phyloP scores from a whole-genome alignment of 768 basidiomycete species.

The Podaxis mareebaensis region DNA sequence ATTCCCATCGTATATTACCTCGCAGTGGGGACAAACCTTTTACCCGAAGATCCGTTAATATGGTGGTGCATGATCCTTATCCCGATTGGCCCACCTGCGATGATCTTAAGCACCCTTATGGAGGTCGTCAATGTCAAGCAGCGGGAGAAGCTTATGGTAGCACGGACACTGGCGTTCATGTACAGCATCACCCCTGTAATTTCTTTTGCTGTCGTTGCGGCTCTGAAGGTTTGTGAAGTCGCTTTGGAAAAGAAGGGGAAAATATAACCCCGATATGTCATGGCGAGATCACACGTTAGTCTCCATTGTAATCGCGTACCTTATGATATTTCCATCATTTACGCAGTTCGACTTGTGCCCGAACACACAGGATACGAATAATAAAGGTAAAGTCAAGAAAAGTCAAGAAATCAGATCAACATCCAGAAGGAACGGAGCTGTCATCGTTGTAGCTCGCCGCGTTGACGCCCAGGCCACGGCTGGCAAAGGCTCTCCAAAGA shows the following conservation, averaged over 20 bases:
- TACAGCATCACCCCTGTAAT: slow-evolving; percentile 3
- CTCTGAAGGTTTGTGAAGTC: background rate
- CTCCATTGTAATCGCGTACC: background rate
- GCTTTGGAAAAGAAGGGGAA: slow-evolving; percentile 1
- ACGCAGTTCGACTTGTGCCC: background rate
- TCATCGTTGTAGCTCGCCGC: slow-evolving; percentile 29
- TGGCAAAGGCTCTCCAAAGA: slow-evolving; percentile 49
- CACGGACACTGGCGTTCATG: slow-evolving; percentile 3
- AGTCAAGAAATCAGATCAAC: slow-evolving; percentile 18
- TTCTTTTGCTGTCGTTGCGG: background rate
- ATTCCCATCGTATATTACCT: background rate
- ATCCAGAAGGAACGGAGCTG: slow-evolving; percentile 29
- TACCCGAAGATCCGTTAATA: background rate
- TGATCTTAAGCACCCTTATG: slow-evolving; percentile 1
- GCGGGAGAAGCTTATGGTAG: background rate
- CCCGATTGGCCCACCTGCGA: slow-evolving; percentile 1
- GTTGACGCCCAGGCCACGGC: slow-evolving; percentile 44
- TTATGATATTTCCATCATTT: background rate
- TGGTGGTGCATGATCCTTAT: slow-evolving; percentile 9
- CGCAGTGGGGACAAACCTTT: background rate
- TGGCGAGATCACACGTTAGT: background rate
- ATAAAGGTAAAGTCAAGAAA: background rate
- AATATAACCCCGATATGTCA: background rate
- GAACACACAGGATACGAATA: background rate
- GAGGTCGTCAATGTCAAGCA: background rate